A percentile compares a stretch with the other conserved stretches of the same genome.
Evolutionary conservation across 2,329 filamentous ascomycete genomes (phyloP).

Genomic region (Aureobasidium vineae): DNA sequence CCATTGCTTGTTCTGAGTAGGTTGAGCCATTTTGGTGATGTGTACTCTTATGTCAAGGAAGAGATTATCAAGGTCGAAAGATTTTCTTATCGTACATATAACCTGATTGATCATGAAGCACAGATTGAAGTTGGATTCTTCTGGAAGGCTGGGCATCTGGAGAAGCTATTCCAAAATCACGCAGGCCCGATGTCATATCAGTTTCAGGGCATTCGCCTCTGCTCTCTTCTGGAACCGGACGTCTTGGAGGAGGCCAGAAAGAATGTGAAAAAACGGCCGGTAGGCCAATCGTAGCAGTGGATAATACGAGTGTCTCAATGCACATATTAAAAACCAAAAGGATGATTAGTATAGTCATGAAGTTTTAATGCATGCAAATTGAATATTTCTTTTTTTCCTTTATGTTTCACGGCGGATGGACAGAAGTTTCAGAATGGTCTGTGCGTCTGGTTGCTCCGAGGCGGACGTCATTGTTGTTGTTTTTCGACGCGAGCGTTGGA

Average conservation of each 20-base stretch:
- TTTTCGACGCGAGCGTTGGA: constrained; percentile 2
- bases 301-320: background rate
- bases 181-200: background rate
- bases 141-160: constrained; percentile 16
- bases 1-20: constrained; percentile 41
- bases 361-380: background rate
- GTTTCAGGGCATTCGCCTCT: background rate
- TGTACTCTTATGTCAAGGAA: background rate
- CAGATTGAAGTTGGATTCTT: background rate
- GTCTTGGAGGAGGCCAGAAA: background rate
- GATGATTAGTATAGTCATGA: background rate
- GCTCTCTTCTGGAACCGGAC: background rate
- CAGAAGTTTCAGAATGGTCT: background rate
- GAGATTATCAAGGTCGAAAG: background rate
- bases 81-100: background rate
- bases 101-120: constrained; percentile 18
- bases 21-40: constrained; percentile 26
- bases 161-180: background rate
- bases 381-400: background rate
- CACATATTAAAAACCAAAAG: background rate
- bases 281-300: too few species aligned
- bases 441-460: background rate
- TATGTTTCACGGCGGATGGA: constrained; percentile 1
- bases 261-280: background rate
- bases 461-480: background rate